Evolutionary conservation across 306 rosid species (phyloP).

Genomic region (Lathyrus oleraceus): DNA sequence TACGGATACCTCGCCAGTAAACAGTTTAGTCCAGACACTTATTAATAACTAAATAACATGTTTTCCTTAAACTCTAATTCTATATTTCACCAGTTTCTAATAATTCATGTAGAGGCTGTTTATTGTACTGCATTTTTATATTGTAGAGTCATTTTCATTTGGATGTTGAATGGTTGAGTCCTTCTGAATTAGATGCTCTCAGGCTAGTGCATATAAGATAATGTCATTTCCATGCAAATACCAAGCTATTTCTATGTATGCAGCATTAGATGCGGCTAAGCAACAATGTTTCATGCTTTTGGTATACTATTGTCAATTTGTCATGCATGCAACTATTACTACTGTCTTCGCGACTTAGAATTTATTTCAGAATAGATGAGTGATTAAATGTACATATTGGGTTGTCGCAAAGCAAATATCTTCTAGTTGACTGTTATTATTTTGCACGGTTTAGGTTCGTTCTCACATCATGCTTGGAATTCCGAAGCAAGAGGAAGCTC

Average conservation of each 20-base stretch:
- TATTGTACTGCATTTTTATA: too few relatives aligned
- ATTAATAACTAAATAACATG: too few relatives aligned
- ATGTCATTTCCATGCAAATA: constrained; percentile 7
- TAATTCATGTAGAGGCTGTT: too few relatives aligned
- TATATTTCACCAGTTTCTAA: too few relatives aligned
- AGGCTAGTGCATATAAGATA: neutral
- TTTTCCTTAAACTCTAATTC: too few relatives aligned
- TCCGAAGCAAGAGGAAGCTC: constrained; percentile 80
- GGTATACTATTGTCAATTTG: neutral
- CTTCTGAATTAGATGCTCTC: neutral
- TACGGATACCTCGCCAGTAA: too few relatives aligned
- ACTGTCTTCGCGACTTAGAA: neutral
- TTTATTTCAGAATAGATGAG: constrained; percentile 1
- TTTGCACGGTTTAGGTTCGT: constrained; percentile 61
- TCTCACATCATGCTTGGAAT: constrained; percentile 89
- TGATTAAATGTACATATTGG: constrained; percentile 6
- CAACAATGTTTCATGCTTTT: constrained; percentile 17
- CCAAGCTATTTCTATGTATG: constrained; percentile 20
- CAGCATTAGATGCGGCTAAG: constrained; percentile 20
- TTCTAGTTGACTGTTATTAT: constrained; percentile 18
- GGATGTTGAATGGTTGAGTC: neutral
- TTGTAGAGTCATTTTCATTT: too few relatives aligned
- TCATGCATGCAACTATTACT: constrained; percentile 21
- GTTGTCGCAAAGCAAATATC: constrained; percentile 1
- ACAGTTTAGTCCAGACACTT: too few relatives aligned